These are phyloP conservation scores for Hymenotorrendiella dingleyae DNA, from an alignment of 2,329 filamentous ascomycete genomes.

Conservation along the genomic window DNA sequence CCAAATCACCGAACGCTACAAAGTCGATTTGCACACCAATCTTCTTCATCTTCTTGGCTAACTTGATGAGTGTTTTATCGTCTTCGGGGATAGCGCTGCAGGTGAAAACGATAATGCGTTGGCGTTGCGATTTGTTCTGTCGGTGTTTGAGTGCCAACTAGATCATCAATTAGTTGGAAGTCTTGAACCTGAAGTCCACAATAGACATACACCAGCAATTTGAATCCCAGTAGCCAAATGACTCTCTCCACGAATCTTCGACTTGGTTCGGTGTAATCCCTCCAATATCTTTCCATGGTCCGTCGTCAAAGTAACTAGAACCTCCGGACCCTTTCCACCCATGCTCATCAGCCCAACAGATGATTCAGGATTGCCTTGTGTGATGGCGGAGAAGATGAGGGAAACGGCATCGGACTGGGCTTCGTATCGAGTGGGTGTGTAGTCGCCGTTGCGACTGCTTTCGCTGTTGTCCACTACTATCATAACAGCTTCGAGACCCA, in stretches of 20 bases:
- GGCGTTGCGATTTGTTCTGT: constrained; percentile 93
- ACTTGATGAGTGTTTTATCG: constrained; percentile 78
- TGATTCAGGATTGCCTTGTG: constrained; percentile 90
- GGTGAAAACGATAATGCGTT: constrained; percentile 94
- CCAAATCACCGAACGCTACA: constrained; percentile 87
- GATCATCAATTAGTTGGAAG: neutral
- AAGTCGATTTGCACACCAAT: constrained; percentile 91
- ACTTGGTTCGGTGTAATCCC: constrained; percentile 79
- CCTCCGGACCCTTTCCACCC: constrained; percentile 95
- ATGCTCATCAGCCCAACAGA: constrained; percentile 98
- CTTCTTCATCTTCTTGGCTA: constrained; percentile 99
- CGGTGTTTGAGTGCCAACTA: constrained; percentile 95
- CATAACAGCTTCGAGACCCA: constrained; percentile 99
- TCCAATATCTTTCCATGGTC: constrained; percentile 95
- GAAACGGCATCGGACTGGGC: constrained; percentile 93
- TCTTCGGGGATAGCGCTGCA: constrained; percentile 89
- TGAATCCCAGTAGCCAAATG: constrained; percentile 93
- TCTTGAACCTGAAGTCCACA: neutral
- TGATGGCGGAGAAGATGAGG: constrained; percentile 93
- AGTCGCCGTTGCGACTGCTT: constrained; percentile 93
- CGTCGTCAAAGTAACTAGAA: constrained; percentile 90
- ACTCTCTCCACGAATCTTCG: constrained; percentile 83
- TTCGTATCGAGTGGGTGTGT: constrained; percentile 87
- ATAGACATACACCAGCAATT: constrained; percentile 73
- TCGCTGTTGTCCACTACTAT: constrained; percentile 99